Base-by-base conservation (phyloP, 2,329 filamentous ascomycete genomes). In the Curvularia hawaiiensis region DNA sequence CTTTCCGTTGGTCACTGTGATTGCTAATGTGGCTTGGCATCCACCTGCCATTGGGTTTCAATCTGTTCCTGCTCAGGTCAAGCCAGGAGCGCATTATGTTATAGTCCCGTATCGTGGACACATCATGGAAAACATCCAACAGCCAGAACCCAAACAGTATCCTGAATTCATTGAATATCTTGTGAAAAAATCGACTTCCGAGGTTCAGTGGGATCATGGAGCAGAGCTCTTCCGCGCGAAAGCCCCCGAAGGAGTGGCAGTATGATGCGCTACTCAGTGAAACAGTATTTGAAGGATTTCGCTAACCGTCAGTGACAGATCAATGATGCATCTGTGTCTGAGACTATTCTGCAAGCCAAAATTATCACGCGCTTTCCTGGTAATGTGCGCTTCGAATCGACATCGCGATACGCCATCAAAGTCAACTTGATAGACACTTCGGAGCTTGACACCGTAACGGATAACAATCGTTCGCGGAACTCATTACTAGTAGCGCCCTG, bases 321-420 rank as follows among this genome's bases (percentile, higher is more conserved):
- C n/a, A 49, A 31, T 4, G 16, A 12, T 10, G 22, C 28, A 10
- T 31, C 46, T 3, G 18, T 55, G 1, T 26, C 54, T 11, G 55
- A 67, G 22, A 67, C 71, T 0, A 56, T 58, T 2, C 28, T 73
- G 10, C 55, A 51, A 1, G 62, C 62, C 11, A 62, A 51, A 9
- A 51, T 61, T 7, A 60, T 53, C 9, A 70, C 63, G 1, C 35
- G 35, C 3, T 77, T 77, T 44, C 68, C 71, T 4, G 56, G 44
- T 2, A 41, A 60, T 12, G 69, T 75, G 11, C 65, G 59, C 5
- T 75, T 74, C 51, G 67, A 77, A 50, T 66, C 68, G 14, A 64
- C 50, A 22, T 66, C 65, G 26, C 73, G 75, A 3, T 71, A 73
- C 55, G 61, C 10, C 10, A 61, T 76, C 43, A 65, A 65, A 22